These are phyloP conservation scores for Apiotrichum brassicae DNA, from an alignment of 1,284 basidiomycete genomes.

Conservation along the genomic window DNA sequence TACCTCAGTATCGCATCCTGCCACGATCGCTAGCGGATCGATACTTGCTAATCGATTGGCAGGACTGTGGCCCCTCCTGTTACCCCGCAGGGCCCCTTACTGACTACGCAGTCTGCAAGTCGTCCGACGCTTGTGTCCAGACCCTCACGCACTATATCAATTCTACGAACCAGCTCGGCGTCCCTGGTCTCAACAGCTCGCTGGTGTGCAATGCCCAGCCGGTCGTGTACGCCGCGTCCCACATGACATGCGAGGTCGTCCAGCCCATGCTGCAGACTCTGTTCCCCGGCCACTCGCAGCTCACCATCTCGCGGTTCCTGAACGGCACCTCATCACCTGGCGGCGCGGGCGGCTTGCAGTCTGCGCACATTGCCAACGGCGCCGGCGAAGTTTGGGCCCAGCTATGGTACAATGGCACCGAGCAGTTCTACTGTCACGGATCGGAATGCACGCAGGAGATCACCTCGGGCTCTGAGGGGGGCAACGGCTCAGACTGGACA, in stretches of 20 bases:
- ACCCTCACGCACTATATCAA: not conserved
- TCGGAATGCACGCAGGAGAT: constrained; percentile 61
- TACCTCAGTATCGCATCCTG: too few species aligned
- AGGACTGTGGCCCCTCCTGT: not conserved
- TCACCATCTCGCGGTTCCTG: constrained; percentile 70
- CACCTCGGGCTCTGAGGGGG: constrained; percentile 11
- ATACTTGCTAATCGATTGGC: too few species aligned
- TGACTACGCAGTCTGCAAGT: constrained; percentile 25
- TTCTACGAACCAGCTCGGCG: not conserved
- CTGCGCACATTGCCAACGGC: constrained; percentile 48
- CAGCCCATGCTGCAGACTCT: constrained; percentile 71
- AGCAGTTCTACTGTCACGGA: constrained; percentile 70
- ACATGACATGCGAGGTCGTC: constrained; percentile 48
- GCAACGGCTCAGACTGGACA: constrained; percentile 51
- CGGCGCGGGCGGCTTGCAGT: constrained; percentile 12
- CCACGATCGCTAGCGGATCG: too few species aligned
- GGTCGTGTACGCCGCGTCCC: constrained; percentile 27
- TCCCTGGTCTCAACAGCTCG: not conserved
- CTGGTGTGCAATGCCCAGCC: constrained; percentile 28
- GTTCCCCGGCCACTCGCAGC: constrained; percentile 60
- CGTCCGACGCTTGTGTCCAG: constrained; percentile 11
- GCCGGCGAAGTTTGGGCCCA: constrained; percentile 61
- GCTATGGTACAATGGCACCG: constrained; percentile 72
- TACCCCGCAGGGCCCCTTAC: not conserved
- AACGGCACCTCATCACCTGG: constrained; percentile 62